These are phyloP conservation scores for Aureobasidium subglaciale DNA, from an alignment of 2,329 filamentous ascomycete genomes.

Conservation along the genomic window DNA sequence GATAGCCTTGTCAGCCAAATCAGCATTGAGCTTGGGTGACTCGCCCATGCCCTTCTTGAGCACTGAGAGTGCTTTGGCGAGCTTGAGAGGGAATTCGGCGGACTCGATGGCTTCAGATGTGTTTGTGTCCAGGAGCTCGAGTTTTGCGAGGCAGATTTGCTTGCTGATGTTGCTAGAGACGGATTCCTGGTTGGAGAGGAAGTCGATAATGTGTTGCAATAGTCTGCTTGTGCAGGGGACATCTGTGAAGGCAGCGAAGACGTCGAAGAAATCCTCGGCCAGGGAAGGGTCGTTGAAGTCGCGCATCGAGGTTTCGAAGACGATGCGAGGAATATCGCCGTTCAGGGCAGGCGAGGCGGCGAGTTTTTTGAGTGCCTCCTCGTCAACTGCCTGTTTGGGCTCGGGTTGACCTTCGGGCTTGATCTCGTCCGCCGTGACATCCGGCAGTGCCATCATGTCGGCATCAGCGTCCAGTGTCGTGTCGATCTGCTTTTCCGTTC, in stretches of 20 bases:
- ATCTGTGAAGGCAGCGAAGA: slow-evolving; percentile 64
- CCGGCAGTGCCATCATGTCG: slow-evolving; percentile 52
- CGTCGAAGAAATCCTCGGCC: slow-evolving; percentile 70
- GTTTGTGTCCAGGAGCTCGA: slow-evolving; percentile 61
- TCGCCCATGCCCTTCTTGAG: slow-evolving; percentile 48
- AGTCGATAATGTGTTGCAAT: slow-evolving; percentile 64
- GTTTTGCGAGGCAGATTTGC: slow-evolving; percentile 60
- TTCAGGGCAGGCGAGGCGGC: slow-evolving; percentile 72
- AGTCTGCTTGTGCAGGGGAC: slow-evolving; percentile 60
- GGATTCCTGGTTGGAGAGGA: slow-evolving; percentile 44
- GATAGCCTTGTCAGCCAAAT: slow-evolving; percentile 42
- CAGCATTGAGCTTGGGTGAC: slow-evolving; percentile 27
- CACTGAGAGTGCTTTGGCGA: slow-evolving; percentile 58
- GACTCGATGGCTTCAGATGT: slow-evolving; percentile 46
- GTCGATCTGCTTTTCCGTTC: slow-evolving; percentile 37
- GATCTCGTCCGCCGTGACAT: slow-evolving; percentile 56
- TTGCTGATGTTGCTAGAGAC: slow-evolving; percentile 52
- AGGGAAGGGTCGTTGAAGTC: slow-evolving; percentile 59
- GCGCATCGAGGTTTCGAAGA: slow-evolving; percentile 80
- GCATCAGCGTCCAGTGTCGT: slow-evolving; percentile 35
- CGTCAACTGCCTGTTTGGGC: slow-evolving; percentile 40
- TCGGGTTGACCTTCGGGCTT: slow-evolving; percentile 47
- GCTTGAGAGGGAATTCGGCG: slow-evolving; percentile 56
- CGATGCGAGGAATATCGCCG: slow-evolving; percentile 87
- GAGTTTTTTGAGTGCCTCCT: slow-evolving; percentile 55